Percentiles rank a stretch among this genome's conserved stretches.
Evolutionary conservation across 2,329 filamentous ascomycete genomes (phyloP).

Genomic region (Aureobasidium leucospermi): DNA sequence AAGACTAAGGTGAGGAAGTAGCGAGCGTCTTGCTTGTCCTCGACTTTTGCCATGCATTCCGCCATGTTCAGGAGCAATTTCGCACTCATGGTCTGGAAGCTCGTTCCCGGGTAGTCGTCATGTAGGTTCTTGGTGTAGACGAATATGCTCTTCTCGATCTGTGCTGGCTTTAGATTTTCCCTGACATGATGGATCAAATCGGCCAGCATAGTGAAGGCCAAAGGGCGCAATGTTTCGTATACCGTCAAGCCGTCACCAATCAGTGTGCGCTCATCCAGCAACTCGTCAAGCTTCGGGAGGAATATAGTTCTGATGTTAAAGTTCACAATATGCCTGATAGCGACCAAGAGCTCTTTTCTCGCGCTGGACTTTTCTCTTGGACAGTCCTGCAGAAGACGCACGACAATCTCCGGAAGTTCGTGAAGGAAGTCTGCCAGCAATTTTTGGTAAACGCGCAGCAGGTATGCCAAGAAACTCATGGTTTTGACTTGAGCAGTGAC

Average conservation of each 20-base stretch:
- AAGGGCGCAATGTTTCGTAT: constrained; percentile 88
- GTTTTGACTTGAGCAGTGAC: constrained; percentile 98
- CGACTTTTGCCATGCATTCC: constrained; percentile 90
- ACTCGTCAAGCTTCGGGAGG: constrained; percentile 84
- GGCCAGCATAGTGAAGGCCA: constrained; percentile 97
- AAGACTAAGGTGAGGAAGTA: constrained; percentile 96
- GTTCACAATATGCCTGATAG: constrained; percentile 97
- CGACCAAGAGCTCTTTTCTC: constrained; percentile 89
- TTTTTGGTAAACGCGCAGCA: constrained; percentile 79
- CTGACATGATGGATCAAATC: constrained; percentile 96
- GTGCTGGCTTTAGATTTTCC: constrained; percentile 77
- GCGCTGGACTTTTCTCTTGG: constrained; percentile 89
- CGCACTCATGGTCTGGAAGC: constrained; percentile 99
- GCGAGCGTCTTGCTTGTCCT: constrained; percentile 86
- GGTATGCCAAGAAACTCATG: constrained; percentile 95
- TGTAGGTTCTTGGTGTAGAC: constrained; percentile 96
- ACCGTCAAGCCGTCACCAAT: constrained; percentile 95
- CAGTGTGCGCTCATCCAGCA: constrained; percentile 86
- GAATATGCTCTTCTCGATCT: constrained; percentile 91
- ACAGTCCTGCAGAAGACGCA: constrained; percentile 86
- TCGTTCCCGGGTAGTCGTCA: constrained; percentile 93
- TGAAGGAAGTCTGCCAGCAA: constrained; percentile 83
- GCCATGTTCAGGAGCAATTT: constrained; percentile 97
- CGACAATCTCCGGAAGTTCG: constrained; percentile 78
- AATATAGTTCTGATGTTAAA: constrained; percentile 98